Evolutionary conservation across 2,329 filamentous ascomycete species (phyloP).

Genomic region (Aspergillus arachidicola): DNA sequence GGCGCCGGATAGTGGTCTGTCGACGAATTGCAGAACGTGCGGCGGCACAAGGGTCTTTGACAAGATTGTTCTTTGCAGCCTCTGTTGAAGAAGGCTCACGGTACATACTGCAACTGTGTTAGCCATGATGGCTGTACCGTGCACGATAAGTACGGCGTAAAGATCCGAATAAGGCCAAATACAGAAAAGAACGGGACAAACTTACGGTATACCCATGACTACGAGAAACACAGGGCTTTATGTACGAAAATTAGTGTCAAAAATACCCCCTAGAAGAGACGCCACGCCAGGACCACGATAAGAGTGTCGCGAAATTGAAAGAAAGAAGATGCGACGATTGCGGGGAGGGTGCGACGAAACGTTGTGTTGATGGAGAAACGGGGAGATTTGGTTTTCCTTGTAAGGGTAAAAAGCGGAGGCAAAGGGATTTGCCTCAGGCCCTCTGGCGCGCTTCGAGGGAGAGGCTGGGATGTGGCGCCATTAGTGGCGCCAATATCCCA

Average conservation of each 20-base stretch:
- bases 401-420: conserved; percentile 26
- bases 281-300: conserved; percentile 8
- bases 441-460: conserved; percentile 4
- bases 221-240: conserved; percentile 1
- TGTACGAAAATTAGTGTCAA: neutral
- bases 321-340: conserved; percentile 19
- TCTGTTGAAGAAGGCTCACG: conserved; percentile 54
- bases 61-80: conserved; percentile 41
- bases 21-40: conserved; percentile 62
- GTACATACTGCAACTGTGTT: conserved; percentile 52
- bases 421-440: conserved; percentile 24
- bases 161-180: conserved; percentile 3
- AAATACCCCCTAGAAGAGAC: neutral
- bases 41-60: conserved; percentile 57
- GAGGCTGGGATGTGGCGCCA: conserved; percentile 20
- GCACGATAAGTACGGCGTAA: conserved; percentile 19
- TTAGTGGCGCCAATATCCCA: conserved; percentile 1
- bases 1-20: conserved; percentile 42
- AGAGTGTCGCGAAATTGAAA: conserved; percentile 15
- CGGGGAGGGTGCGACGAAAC: conserved; percentile 20
- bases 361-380: conserved; percentile 27
- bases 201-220: conserved; percentile 48
- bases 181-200: conserved; percentile 20
- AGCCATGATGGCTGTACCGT: conserved; percentile 21
- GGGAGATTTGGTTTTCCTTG: conserved; percentile 28